Evolutionary conservation across 306 rosid genomes (phyloP), one percentile per base, ranked within the genome.

Genomic region (Fragaria nilgerrensis): DNA sequence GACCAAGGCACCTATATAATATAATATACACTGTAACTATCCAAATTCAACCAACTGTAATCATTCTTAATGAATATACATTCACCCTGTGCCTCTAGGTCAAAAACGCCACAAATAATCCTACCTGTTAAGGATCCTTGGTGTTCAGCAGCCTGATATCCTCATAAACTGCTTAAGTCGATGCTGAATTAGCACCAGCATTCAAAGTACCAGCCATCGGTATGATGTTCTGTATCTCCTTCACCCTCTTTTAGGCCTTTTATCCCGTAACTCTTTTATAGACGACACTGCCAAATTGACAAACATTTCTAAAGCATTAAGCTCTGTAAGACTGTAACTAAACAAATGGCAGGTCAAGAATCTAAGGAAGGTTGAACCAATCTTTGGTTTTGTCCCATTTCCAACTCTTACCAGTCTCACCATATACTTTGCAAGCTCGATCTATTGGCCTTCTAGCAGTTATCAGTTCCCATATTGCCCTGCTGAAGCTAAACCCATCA

Each of bases 401-500:
- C 81, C 64, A 73, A 68, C 64, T 50, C 59, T 44, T 19, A 90
- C 90, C 84, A 87, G 91, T 78, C 92, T 85, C 74, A 87, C 94
- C 44, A 93, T 84, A 11, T 84, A 84, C 45, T 82, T 86, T 29
- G 94, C 96, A 73, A 5, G 39, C 39, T 36, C 41, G 83, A 82
- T 89, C 89, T 70, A 90, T 90, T 59, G 96, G 94, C 77, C 75
- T 84, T 70, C 83, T 90, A 62, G 96, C 86, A 53, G 97, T 89
- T 44, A 79, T 78, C 75, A 89, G 75, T 80, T 93, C 94, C 36
- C 90, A 75, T 5, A 16, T 15, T 13, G 17, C 5, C 52, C 14
- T 48, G 17, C 52, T 4, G 5, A 48, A 48, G 2, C 49, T 12
- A 12, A 13, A 48, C 52, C 14, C 96, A 89, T 85, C 62, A 90